phyloP scores from a whole-genome alignment of 2,329 filamentous ascomycete species.

The Penicillium brevicompactum region DNA sequence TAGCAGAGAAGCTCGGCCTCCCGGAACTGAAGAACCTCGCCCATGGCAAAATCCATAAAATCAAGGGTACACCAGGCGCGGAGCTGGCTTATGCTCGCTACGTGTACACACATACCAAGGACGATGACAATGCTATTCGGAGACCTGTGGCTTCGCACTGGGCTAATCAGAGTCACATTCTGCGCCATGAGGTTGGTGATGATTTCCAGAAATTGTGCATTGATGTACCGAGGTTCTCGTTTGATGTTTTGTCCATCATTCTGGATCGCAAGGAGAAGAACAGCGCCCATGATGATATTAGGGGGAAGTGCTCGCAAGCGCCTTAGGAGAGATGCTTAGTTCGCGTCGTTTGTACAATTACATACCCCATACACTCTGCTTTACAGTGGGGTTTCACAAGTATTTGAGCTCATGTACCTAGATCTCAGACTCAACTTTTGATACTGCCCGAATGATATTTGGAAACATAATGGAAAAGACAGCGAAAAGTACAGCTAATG shows the following conservation, averaged over 20 bases:
- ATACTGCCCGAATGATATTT: too few species aligned
- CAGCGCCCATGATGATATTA: conserved; percentile 32
- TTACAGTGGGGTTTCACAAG: too few species aligned
- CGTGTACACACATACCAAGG: conserved; percentile 75
- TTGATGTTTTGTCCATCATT: conserved; percentile 75
- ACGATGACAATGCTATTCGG: conserved; percentile 72
- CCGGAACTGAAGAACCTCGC: conserved; percentile 72
- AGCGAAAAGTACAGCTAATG: too few species aligned
- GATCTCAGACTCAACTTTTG: too few species aligned
- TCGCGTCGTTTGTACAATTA: not conserved
- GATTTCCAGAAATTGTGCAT: conserved; percentile 85
- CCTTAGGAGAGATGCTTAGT: conserved; percentile 33
- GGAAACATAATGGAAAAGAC: too few species aligned
- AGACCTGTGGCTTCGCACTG: conserved; percentile 88
- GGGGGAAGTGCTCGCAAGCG: conserved; percentile 46
- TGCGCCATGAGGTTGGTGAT: conserved; percentile 81
- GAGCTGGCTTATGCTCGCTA: conserved; percentile 92
- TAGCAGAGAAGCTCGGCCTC: conserved; percentile 77
- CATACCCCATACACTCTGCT: not conserved
- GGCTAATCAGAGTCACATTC: conserved; percentile 76
- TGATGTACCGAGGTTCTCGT: conserved; percentile 88
- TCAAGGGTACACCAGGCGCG: conserved; percentile 82
- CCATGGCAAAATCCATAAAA: conserved; percentile 87
- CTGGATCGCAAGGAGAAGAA: conserved; percentile 50
- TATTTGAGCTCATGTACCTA: too few species aligned